Percentiles rank a stretch among this genome's conserved stretches.
Evolutionary conservation across 1,139 yeast species (phyloP).

Genomic region (Candida labiduridarum): DNA sequence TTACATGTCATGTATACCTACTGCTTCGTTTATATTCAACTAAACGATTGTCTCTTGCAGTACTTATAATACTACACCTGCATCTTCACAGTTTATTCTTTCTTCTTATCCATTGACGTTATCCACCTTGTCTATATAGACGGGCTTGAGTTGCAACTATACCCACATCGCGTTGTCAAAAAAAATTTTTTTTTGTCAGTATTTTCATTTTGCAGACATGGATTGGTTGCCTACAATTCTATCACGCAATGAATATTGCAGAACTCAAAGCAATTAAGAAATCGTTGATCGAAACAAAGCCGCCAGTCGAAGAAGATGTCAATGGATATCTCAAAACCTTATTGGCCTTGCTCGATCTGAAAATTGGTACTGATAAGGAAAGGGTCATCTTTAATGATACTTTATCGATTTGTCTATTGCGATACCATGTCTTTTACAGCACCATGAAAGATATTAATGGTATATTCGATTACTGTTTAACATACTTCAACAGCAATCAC

Average conservation of each 20-base stretch:
- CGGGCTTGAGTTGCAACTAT: neutral
- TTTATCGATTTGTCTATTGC: slow-evolving; percentile 62
- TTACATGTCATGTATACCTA: too few species aligned
- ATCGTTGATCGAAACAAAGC: slow-evolving; percentile 11
- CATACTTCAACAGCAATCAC: slow-evolving; percentile 71
- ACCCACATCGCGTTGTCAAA: neutral
- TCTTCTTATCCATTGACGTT: neutral
- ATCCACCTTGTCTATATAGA: neutral
- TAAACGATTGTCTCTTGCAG: too few species aligned
- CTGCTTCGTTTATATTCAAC: too few species aligned
- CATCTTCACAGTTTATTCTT: neutral
- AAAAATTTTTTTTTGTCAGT: neutral
- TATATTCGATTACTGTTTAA: slow-evolving; percentile 57
- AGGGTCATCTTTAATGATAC: slow-evolving; percentile 54
- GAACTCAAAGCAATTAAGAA: slow-evolving; percentile 9
- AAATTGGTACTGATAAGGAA: slow-evolving; percentile 9
- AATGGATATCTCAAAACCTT: slow-evolving; percentile 1
- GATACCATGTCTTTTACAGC: slow-evolving; percentile 30
- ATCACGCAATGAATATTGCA: neutral
- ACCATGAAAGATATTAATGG: slow-evolving; percentile 4
- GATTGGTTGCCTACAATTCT: neutral
- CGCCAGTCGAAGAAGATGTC: slow-evolving; percentile 9
- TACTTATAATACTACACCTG: too few species aligned
- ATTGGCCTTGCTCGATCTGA: slow-evolving; percentile 6
- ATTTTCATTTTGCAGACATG: slow-evolving; percentile 1